Conservation (phyloP, 257 asterid genomes). For the Nicotiana otophora region DNA sequence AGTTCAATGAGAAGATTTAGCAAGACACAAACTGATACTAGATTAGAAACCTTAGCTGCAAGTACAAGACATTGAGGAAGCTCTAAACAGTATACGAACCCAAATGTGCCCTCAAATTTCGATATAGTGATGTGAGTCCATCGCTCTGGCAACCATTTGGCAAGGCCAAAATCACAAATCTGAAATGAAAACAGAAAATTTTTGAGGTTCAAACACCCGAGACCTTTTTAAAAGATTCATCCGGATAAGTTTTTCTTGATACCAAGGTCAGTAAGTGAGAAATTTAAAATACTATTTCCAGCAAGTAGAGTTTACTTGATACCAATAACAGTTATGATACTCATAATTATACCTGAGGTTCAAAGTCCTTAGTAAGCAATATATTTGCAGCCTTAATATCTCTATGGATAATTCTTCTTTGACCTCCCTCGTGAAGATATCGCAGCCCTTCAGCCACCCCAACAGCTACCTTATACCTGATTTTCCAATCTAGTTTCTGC, state of each 20-base stretch:
- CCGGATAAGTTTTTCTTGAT: too few species aligned
- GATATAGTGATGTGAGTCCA: constrained; percentile 36
- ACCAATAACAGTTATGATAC: too few species aligned
- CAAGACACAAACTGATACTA: not conserved
- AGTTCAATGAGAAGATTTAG: not conserved
- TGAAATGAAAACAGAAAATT: not conserved
- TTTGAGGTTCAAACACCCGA: not conserved
- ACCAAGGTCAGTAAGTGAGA: too few species aligned
- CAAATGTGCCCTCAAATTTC: constrained; percentile 42
- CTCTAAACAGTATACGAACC: constrained; percentile 18
- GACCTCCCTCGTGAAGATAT: constrained; percentile 86
- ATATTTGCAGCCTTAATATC: constrained; percentile 95
- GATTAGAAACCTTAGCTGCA: not conserved
- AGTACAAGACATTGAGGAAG: not conserved
- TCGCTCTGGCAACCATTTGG: constrained; percentile 38
- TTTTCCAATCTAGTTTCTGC: constrained; percentile 60
- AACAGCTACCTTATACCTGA: constrained; percentile 59
- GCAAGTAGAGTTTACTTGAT: too few species aligned
- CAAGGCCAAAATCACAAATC: constrained; percentile 44
- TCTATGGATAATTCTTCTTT: constrained; percentile 80
- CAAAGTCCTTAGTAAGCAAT: constrained; percentile 72
- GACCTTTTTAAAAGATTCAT: too few species aligned
- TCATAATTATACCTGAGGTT: constrained; percentile 56
- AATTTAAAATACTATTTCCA: too few species aligned
- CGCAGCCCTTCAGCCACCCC: constrained; percentile 75